Evolutionary conservation across 805 yeast species (phyloP).

Genomic region (Naumovozyma dairenensis): DNA sequence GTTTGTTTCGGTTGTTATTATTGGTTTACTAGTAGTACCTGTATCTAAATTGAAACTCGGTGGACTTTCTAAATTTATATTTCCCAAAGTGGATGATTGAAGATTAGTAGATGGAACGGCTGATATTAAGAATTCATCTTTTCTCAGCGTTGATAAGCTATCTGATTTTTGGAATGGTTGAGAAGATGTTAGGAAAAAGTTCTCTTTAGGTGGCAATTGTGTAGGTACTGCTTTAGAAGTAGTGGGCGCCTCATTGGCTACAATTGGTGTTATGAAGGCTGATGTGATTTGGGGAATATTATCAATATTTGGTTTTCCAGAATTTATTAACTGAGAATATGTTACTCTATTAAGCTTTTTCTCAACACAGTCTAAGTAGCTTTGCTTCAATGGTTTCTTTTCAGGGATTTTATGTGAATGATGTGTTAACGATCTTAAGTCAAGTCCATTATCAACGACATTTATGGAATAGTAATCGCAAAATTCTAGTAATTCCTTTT

Average conservation of each 20-base stretch:
- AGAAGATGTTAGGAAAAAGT: neutral
- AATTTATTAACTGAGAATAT: slow-evolving; percentile 32
- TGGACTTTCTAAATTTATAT: too few species aligned
- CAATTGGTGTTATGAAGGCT: neutral
- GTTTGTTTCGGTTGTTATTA: too few species aligned
- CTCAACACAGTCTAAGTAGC: slow-evolving; percentile 37
- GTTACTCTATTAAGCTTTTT: slow-evolving; percentile 26
- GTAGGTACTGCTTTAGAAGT: too few species aligned
- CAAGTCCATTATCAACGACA: slow-evolving; percentile 33
- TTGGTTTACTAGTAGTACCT: too few species aligned
- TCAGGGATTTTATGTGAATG: slow-evolving; percentile 29
- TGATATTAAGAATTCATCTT: too few species aligned
- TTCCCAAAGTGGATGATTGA: too few species aligned
- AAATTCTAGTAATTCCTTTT: slow-evolving; percentile 43
- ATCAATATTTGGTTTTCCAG: slow-evolving; percentile 26
- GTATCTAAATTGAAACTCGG: too few species aligned
- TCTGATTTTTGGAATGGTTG: neutral
- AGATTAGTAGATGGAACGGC: too few species aligned
- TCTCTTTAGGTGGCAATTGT: neutral
- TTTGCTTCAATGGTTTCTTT: slow-evolving; percentile 37
- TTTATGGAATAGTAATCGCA: slow-evolving; percentile 57
- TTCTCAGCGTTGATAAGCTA: neutral
- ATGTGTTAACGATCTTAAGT: slow-evolving; percentile 35
- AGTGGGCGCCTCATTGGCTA: slow-evolving; percentile 1
- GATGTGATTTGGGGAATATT: slow-evolving; percentile 3